These are phyloP conservation scores for Lycium barbarum DNA, from an alignment of 257 asterid genomes.

Conservation along the genomic window DNA sequence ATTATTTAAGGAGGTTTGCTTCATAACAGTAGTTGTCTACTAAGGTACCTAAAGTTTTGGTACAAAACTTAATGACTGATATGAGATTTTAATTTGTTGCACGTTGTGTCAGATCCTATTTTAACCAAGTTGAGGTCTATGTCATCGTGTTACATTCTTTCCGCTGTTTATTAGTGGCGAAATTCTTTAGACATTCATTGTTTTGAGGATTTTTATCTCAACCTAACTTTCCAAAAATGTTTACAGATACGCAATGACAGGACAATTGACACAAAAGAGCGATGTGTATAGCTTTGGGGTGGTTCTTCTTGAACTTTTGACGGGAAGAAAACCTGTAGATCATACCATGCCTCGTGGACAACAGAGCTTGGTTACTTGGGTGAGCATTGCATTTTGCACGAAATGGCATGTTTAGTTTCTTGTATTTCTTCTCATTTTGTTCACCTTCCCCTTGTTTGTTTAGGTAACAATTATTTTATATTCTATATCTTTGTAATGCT, in stretches of 20 bases:
- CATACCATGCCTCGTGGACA: constrained; percentile 97
- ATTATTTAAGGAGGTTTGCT: not conserved
- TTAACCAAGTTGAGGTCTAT: not conserved
- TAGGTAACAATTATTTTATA: not conserved
- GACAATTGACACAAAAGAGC: constrained; percentile 91
- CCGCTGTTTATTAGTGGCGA: constrained; percentile 2
- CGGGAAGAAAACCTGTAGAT: constrained; percentile 94
- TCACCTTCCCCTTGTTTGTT: not conserved
- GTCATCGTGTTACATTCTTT: not conserved
- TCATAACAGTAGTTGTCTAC: not conserved
- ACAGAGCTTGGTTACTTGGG: constrained; percentile 96
- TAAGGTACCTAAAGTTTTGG: constrained; percentile 9
- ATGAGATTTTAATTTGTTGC: not conserved
- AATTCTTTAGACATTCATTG: not conserved
- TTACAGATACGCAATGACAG: constrained; percentile 93
- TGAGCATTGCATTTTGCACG: constrained; percentile 35
- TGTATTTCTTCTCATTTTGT: not conserved
- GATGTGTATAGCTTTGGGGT: constrained; percentile 94
- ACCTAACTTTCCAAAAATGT: not conserved
- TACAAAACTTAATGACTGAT: not conserved
- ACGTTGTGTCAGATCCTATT: not conserved
- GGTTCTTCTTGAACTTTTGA: constrained; percentile 85
- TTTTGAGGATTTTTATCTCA: not conserved
- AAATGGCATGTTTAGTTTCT: constrained; percentile 1
- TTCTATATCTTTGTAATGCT: not conserved